A percentile compares a stretch with the other conserved stretches of the same genome.
Conservation (phyloP, 2,329 filamentous ascomycete species). For the Paecilomyces dactylethromorphus region DNA sequence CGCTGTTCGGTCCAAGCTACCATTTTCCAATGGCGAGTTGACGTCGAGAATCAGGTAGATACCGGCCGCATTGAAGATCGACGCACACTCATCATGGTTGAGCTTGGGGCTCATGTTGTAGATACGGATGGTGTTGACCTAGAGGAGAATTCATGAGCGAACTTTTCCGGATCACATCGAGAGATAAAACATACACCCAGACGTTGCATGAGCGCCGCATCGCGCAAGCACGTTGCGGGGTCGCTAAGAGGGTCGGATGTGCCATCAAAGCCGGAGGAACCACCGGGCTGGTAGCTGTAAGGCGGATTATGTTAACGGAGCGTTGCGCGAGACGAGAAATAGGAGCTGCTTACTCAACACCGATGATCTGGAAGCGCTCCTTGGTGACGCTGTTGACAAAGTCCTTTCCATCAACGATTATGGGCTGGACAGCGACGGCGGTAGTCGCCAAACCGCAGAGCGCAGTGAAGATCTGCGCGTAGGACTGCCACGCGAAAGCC, state of each 20-base stretch:
- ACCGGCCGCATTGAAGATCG: constrained; percentile 59
- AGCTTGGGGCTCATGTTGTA: constrained; percentile 57
- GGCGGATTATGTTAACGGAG: constrained; percentile 13
- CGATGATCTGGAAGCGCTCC: constrained; percentile 56
- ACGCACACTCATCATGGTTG: constrained; percentile 57
- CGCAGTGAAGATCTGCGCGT: constrained; percentile 30
- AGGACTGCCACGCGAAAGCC: constrained; percentile 14
- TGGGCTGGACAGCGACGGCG: constrained; percentile 48
- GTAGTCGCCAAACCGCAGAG: constrained; percentile 38
- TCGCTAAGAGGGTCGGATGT: constrained; percentile 52
- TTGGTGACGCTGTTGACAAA: constrained; percentile 55
- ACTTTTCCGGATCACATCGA: not conserved
- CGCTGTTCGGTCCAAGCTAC: constrained; percentile 50
- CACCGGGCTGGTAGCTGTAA: constrained; percentile 55
- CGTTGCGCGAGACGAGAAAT: constrained; percentile 6
- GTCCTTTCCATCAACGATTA: constrained; percentile 53
- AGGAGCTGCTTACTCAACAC: constrained; percentile 47
- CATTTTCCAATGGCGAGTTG: constrained; percentile 53
- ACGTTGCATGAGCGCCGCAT: constrained; percentile 58
- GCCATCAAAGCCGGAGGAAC: constrained; percentile 51
- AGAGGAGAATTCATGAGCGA: constrained; percentile 5
- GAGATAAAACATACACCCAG: constrained; percentile 44
- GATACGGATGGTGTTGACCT: constrained; percentile 58
- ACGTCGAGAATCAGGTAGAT: constrained; percentile 63
- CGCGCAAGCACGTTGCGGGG: constrained; percentile 52